Percentiles rank a stretch among this genome's conserved stretches.
Evolutionary conservation across 2,329 filamentous ascomycete species (phyloP).

Genomic region (Talaromyces sp.): DNA sequence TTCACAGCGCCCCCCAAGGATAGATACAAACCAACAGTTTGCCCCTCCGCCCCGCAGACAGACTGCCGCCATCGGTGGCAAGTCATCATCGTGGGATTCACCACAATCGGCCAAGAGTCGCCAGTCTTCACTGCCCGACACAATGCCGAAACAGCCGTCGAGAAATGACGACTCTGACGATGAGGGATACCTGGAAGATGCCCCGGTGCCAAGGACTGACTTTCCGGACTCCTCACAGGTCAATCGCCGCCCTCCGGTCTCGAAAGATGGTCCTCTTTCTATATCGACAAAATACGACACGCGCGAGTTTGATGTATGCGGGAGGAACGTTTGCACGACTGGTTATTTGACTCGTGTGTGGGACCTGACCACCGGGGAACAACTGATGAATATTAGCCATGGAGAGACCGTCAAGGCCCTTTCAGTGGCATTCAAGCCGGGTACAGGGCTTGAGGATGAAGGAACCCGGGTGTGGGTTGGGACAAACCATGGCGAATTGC

Average conservation of each 20-base stretch:
- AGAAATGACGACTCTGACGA: constrained; percentile 46
- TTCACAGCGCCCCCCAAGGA: constrained; percentile 13
- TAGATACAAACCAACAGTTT: constrained; percentile 18
- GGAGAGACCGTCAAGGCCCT: constrained; percentile 79
- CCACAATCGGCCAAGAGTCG: constrained; percentile 14
- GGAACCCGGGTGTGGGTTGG: constrained; percentile 83
- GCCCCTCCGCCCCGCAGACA: constrained; percentile 28
- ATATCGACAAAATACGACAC: constrained; percentile 84
- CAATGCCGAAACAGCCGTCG: constrained; percentile 1
- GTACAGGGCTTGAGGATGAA: constrained; percentile 69
- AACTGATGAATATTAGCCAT: constrained; percentile 73
- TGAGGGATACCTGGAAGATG: constrained; percentile 42
- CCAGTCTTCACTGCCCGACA: constrained; percentile 21
- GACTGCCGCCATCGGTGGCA: constrained; percentile 14
- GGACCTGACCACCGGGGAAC: constrained; percentile 75
- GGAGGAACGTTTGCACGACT: constrained; percentile 78
- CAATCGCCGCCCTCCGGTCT: constrained; percentile 74
- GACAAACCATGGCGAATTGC: constrained; percentile 78
- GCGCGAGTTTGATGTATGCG: constrained; percentile 79
- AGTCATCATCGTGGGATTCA: constrained; percentile 9
- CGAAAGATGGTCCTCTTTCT: constrained; percentile 65
- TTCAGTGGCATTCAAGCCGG: constrained; percentile 79
- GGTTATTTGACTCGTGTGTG: constrained; percentile 84
- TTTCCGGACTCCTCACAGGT: constrained; percentile 81
- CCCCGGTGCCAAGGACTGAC: constrained; percentile 50